Percentiles rank a stretch among this genome's conserved stretches.
Evolutionary conservation across 2,329 filamentous ascomycete genomes (phyloP).

Genomic region (Pochonia chlamydosporia): DNA sequence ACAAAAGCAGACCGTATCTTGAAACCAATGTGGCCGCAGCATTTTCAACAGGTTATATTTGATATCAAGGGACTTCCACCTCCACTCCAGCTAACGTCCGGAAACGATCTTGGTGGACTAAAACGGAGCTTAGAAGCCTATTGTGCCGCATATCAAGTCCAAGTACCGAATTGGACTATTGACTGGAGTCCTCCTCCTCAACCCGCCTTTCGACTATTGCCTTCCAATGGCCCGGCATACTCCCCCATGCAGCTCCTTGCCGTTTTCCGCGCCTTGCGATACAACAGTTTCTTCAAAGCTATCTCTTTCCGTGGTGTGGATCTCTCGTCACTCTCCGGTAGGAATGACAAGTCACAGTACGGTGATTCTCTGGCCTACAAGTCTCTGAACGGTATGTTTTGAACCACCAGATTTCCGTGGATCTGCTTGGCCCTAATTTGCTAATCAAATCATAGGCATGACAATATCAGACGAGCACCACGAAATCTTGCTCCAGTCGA

Average conservation of each 20-base stretch:
- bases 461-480: slow-evolving; percentile 42
- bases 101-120: slow-evolving; percentile 50
- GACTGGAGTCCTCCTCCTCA: slow-evolving; percentile 35
- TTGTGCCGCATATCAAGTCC: slow-evolving; percentile 44
- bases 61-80: slow-evolving; percentile 46
- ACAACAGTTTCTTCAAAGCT: slow-evolving; percentile 54
- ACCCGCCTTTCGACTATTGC: slow-evolving; percentile 50
- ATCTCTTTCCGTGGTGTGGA: slow-evolving; percentile 50
- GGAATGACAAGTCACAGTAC: slow-evolving; percentile 37
- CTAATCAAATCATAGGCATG: slow-evolving; percentile 27
- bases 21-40: slow-evolving; percentile 53
- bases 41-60: slow-evolving; percentile 48
- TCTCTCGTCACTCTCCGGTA: slow-evolving; percentile 32
- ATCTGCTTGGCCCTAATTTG: background rate
- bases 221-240: slow-evolving; percentile 35
- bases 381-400: slow-evolving; percentile 42
- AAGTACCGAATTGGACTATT: slow-evolving; percentile 45
- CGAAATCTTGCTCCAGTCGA: slow-evolving; percentile 41
- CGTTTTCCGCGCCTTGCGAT: slow-evolving; percentile 49
- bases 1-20: slow-evolving; percentile 49
- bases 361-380: slow-evolving; percentile 44
- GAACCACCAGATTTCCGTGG: background rate
- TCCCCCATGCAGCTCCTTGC: slow-evolving; percentile 48
- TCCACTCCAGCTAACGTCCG: slow-evolving; percentile 47
- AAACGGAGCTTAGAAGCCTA: slow-evolving; percentile 50